Base-by-base conservation (phyloP, 2,329 filamentous ascomycete species). In the Colletotrichum higginsianum region DNA sequence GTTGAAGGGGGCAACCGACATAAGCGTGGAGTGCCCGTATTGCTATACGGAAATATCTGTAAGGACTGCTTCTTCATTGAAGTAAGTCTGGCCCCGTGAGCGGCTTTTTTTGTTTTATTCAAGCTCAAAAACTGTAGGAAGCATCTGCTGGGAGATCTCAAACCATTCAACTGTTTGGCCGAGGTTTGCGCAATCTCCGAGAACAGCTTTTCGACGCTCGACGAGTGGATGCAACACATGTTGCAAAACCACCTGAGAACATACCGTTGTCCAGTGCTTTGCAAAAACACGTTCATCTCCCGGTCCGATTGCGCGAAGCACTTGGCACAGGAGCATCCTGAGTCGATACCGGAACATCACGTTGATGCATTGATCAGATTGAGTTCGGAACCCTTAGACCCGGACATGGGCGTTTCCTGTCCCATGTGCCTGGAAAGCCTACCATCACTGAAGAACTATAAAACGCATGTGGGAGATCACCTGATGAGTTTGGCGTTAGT, bases 61-160 rank as follows among this genome's bases (percentile, higher is more conserved):
- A n/a, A 21, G 4, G 5, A 15, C 42, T 6, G 44, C 5, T 8
- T 16, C 16, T 2, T 47, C 78, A 0, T 84, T 82, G 82, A 79
- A 77, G 71, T 81, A 65, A 71, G 78, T 61, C 44, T 6, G 35
- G 13, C 11, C 30, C 62, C 35, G 58, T 56, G 40, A 46, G 1
- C n/a, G n/a, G n/a, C n/a, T n/a, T n/a, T n/a, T n/a, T n/a, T n/a
- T n/a, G n/a, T n/a, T n/a, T n/a, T n/a, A n/a, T n/a, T n/a, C n/a
- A n/a, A n/a, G n/a, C n/a, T n/a, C n/a, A n/a, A n/a, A n/a, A n/a
- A n/a, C n/a, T n/a, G n/a, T n/a, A n/a, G n/a, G n/a, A n/a, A 76
- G 6, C 84, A 85, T 61, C 74, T 85, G 0, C 82, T 81, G 52
- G 65, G 67, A 3, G 83, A 85, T 44, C 70, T 85, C 1, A 76